phyloP scores from a whole-genome alignment of 148 eudicot species.

The Pharnaceum exiguum region DNA sequence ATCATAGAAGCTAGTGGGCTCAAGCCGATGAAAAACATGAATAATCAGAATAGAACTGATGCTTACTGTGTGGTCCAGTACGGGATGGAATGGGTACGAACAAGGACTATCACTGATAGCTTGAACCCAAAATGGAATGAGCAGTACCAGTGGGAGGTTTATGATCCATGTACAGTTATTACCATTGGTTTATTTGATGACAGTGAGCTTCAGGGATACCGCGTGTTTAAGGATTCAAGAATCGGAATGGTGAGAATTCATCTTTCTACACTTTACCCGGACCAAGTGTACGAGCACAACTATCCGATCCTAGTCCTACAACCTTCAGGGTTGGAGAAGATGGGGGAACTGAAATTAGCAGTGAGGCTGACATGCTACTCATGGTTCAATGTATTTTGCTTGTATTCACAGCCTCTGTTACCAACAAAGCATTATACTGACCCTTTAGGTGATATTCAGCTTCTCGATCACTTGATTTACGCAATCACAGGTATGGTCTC shows the following conservation, averaged over 20 bases:
- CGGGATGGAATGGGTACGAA: conserved; percentile 89
- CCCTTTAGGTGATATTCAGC: conserved; percentile 73
- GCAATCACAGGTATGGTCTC: conserved; percentile 74
- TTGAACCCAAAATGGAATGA: conserved; percentile 93
- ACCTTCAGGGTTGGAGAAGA: conserved; percentile 60
- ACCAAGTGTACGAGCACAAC: conserved; percentile 52
- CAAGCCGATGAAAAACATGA: conserved; percentile 73
- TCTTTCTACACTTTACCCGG: conserved; percentile 64
- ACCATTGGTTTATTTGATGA: conserved; percentile 84
- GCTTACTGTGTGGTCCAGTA: conserved; percentile 86
- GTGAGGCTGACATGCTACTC: conserved; percentile 74
- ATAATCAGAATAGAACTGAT: conserved; percentile 74
- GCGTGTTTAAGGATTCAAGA: conserved; percentile 50
- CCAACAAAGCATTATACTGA: conserved; percentile 87
- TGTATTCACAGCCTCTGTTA: conserved; percentile 68
- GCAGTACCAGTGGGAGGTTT: conserved; percentile 86
- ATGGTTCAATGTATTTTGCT: conserved; percentile 68
- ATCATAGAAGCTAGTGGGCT: conserved; percentile 69
- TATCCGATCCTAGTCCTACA: conserved; percentile 60
- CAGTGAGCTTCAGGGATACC: conserved; percentile 46
- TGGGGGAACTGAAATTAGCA: conserved; percentile 83
- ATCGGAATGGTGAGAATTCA: conserved; percentile 72
- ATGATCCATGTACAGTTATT: conserved; percentile 84
- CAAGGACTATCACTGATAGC: conserved; percentile 70
- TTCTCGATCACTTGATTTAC: conserved; percentile 72